Evolutionary conservation across 164 flowering plant species (phyloP), one percentile per base, ranked within the genome.

Genomic region (Stephania yunnanensis): DNA sequence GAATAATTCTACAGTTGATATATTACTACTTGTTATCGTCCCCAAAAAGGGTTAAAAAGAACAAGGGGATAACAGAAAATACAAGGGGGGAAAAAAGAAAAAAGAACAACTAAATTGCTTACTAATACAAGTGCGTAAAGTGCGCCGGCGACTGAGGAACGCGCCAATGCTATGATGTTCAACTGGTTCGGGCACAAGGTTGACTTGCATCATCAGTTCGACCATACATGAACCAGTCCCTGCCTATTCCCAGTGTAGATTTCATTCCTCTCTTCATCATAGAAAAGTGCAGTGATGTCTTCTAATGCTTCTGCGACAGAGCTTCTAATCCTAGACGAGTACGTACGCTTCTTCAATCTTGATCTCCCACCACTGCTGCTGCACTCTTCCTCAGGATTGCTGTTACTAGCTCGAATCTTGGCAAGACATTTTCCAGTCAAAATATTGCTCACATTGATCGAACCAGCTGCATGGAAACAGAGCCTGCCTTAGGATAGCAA

Each of bases 341-440:
- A 68, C 15, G 77, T 55, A 36, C 84, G 83, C 82, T 87, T 87
- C 80, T 70, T 86, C 15, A 76, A 70, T 55, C 71, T 69, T 81
- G 86, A 66, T 11, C 52, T 19, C 78, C 83, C 73, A 20, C 76
- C 52, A 50, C 61, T 71, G 19, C 74, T 55, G 50, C 64, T n/a
- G 64, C 46, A 31, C 48, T 80, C 84, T 17, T 75, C 85, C 76
- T 63, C 73, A n/a, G 82, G 88, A 72, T 63, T 50, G 73, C 85
- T 70, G 70, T 81, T 88, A 80, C 78, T 80, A 53, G 88, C 93
- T 31, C 82, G 85, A 77, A 94, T 88, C 78, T 94, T 94, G 30
- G 98, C 96, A 36, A 94, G 87, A 83, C 98, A 94, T 81, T 92
- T 94, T 52, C 98, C 98, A 10, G 94, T 92, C 85, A 94, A 84